phyloP scores from a whole-genome alignment of 2,329 filamentous ascomycete genomes.

The Curvularia lunata region DNA sequence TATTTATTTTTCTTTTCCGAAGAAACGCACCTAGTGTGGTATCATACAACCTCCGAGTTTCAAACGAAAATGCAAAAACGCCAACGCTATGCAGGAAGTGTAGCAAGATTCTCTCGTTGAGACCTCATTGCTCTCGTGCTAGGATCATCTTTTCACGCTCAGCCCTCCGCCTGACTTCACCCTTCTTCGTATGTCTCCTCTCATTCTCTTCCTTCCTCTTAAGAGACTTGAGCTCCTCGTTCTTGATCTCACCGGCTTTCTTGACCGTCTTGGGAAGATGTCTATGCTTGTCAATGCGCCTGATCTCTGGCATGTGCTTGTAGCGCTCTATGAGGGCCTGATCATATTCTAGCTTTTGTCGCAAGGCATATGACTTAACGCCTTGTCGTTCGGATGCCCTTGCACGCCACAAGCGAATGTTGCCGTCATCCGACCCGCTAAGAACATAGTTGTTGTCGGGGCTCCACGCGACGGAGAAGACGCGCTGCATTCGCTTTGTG shows the following conservation, averaged over 20 bases:
- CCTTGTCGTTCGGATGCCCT: constrained; percentile 83
- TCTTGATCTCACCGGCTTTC: constrained; percentile 95
- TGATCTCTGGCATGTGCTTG: constrained; percentile 94
- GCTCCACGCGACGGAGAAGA: constrained; percentile 84
- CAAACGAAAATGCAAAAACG: constrained; percentile 26
- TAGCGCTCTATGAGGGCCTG: constrained; percentile 82
- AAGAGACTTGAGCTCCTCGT: constrained; percentile 82
- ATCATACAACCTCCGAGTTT: background rate
- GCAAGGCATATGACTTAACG: constrained; percentile 82
- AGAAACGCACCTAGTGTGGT: constrained; percentile 1
- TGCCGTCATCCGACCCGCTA: constrained; percentile 91
- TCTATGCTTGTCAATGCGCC: constrained; percentile 86
- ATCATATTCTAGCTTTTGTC: constrained; percentile 91
- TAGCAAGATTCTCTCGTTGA: constrained; percentile 9
- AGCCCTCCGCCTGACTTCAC: constrained; percentile 72
- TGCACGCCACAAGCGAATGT: constrained; percentile 86
- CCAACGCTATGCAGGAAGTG: constrained; percentile 43
- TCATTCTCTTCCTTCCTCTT: constrained; percentile 95
- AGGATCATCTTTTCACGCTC: constrained; percentile 95
- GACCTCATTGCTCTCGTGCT: constrained; percentile 64
- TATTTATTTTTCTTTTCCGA: constrained; percentile 3
- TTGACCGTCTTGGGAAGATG: constrained; percentile 92
- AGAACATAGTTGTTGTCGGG: constrained; percentile 90
- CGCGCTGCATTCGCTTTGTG: constrained; percentile 96
- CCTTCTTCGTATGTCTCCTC: constrained; percentile 86